Percentiles rank a stretch among this genome's conserved stretches.
Evolutionary conservation across 1,284 basidiomycete genomes (phyloP).

Genomic region (Trichosporon sp.): DNA sequence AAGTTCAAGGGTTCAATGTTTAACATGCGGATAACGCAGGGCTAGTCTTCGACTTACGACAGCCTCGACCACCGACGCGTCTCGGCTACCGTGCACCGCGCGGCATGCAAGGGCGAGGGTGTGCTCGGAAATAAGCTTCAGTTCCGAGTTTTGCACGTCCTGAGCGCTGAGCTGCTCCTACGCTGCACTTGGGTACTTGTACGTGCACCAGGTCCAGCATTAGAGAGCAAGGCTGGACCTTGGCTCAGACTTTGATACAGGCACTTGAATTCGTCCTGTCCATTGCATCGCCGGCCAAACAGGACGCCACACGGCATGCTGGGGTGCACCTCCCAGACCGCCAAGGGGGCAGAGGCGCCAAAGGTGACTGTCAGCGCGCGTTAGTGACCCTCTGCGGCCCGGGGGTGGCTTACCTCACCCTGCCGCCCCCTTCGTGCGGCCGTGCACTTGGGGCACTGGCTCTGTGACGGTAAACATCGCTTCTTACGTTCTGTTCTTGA

Average conservation of each 20-base stretch:
- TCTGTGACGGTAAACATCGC: not conserved
- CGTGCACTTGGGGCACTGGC: not conserved
- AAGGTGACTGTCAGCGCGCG: not conserved
- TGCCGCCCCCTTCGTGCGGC: not conserved
- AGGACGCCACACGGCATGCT: not conserved
- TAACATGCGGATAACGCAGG: slow-evolving; percentile 8
- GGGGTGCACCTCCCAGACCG: not conserved
- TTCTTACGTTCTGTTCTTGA: not conserved
- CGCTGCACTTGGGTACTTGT: no score
- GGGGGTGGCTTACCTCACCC: slow-evolving; percentile 1
- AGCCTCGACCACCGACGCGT: not conserved
- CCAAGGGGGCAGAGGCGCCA: not conserved
- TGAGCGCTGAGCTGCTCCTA: no score
- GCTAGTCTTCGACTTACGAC: slow-evolving; percentile 4
- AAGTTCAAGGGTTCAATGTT: not conserved
- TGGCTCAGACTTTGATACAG: slow-evolving; percentile 4
- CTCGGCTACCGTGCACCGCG: slow-evolving; percentile 14
- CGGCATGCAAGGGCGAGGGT: not conserved
- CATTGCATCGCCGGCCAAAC: not conserved
- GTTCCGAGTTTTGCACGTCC: slow-evolving; percentile 6
- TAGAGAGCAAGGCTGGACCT: not conserved
- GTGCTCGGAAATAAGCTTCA: slow-evolving; percentile 13
- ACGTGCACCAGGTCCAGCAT: not conserved
- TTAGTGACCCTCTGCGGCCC: not conserved
- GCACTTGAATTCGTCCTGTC: slow-evolving; percentile 5